Percentiles rank a stretch among this genome's conserved stretches.
These are phyloP conservation scores for Termitomyces sp. DNA, from an alignment of 768 basidiomycete genomes.

Conservation along the genomic window DNA sequence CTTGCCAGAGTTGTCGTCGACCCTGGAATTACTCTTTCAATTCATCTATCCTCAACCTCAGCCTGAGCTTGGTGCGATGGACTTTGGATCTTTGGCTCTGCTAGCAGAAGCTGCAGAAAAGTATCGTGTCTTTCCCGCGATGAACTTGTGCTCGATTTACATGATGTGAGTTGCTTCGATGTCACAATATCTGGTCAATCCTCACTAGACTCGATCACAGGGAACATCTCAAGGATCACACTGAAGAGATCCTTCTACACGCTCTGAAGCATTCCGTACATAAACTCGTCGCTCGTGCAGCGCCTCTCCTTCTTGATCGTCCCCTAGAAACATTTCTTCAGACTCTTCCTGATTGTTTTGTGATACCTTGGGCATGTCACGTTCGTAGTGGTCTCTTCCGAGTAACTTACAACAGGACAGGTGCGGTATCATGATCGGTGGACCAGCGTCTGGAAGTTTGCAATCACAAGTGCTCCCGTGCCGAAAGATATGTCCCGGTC, in stretches of 20 bases:
- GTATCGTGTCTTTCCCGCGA: constrained; percentile 19
- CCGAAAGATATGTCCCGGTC: neutral
- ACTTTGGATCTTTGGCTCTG: constrained; percentile 2
- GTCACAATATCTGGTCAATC: neutral
- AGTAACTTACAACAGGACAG: neutral
- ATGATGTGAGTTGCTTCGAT: constrained; percentile 10
- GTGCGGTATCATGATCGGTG: constrained; percentile 2
- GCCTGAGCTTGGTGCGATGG: constrained; percentile 5
- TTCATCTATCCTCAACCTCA: constrained; percentile 10
- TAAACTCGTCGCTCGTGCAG: neutral
- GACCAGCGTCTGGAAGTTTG: neutral
- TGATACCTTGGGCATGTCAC: constrained; percentile 1
- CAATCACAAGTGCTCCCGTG: neutral
- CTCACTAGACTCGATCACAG: neutral
- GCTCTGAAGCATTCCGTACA: constrained; percentile 1
- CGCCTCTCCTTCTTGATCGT: constrained; percentile 1
- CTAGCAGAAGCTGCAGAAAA: constrained; percentile 22
- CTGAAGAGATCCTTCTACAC: constrained; percentile 5
- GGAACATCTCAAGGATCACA: neutral
- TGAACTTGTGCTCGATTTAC: constrained; percentile 14
- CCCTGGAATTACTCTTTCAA: constrained; percentile 13
- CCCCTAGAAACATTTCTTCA: neutral
- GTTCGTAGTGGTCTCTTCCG: neutral
- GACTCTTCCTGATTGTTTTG: neutral
- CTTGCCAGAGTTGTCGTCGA: constrained; percentile 3